Percentiles rank a stretch among this genome's conserved stretches.
Evolutionary conservation across 176 grass and related monocot genomes (phyloP).

Genomic region (Lolium multiflorum): DNA sequence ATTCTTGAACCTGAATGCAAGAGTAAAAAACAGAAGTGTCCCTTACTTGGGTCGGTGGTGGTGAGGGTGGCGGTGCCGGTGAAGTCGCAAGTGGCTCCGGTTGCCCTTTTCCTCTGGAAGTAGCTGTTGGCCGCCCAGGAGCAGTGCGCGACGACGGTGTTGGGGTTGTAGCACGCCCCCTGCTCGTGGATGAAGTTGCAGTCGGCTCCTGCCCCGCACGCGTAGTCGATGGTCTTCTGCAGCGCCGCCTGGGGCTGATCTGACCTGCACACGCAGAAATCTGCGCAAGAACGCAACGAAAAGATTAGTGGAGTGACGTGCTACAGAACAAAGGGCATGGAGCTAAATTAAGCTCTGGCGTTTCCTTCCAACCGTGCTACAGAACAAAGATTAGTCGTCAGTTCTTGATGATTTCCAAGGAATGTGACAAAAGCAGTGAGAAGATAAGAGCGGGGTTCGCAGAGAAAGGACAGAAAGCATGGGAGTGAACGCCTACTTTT

Average conservation of each 20-base stretch:
- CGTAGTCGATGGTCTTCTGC: slow-evolving; percentile 97
- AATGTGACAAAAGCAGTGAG: slow-evolving; percentile 24
- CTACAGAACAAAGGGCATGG: background rate
- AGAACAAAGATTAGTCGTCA: background rate
- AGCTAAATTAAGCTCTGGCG: background rate
- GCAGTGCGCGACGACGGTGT: slow-evolving; percentile 78
- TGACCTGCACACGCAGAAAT: slow-evolving; percentile 90
- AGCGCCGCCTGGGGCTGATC: slow-evolving; percentile 55
- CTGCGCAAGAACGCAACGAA: slow-evolving; percentile 31
- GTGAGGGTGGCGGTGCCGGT: slow-evolving; percentile 61
- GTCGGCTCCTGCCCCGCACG: slow-evolving; percentile 87
- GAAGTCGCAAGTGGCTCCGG: slow-evolving; percentile 77
- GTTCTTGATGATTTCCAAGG: slow-evolving; percentile 1
- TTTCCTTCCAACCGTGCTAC: background rate
- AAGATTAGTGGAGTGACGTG: background rate
- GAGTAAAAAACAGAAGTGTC: background rate
- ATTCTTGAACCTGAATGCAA: slow-evolving; percentile 6
- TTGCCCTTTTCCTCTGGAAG: slow-evolving; percentile 78
- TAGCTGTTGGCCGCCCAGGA: slow-evolving; percentile 95
- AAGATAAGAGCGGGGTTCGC: slow-evolving; percentile 13
- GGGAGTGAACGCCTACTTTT: background rate
- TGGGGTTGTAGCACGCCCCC: slow-evolving; percentile 80
- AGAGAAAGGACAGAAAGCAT: background rate
- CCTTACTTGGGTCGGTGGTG: slow-evolving; percentile 82
- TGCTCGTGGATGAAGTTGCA: slow-evolving; percentile 60